A percentile compares a stretch with the other conserved stretches of the same genome.
phyloP scores from a whole-genome alignment of 805 yeast species.

The Cyberlindnera samutprakarnensis region DNA sequence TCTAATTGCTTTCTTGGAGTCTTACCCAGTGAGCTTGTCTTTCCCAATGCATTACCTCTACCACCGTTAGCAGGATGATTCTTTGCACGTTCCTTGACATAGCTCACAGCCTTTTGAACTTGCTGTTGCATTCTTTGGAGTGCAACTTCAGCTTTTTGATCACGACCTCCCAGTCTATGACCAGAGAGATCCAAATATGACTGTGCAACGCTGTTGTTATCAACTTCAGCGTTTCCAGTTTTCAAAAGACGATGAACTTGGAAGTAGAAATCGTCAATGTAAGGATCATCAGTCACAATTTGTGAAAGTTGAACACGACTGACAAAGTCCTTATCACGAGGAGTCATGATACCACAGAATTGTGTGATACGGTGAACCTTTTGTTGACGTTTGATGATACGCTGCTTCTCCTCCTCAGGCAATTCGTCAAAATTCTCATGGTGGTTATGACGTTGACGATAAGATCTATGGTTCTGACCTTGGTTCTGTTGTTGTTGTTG shows the following conservation, averaged over 20 bases:
- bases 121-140: conserved; percentile 97
- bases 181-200: conserved; percentile 90
- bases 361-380: conserved; percentile 69
- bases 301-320: conserved; percentile 92
- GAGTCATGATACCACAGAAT: conserved; percentile 92
- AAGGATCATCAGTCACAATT: conserved; percentile 95
- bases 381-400: conserved; percentile 59
- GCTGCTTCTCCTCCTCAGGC: conserved; percentile 67
- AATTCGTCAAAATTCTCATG: conserved; percentile 30
- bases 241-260: conserved; percentile 82
- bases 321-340: conserved; percentile 92
- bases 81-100: conserved; percentile 83
- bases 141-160: conserved; percentile 81
- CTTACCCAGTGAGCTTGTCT: conserved; percentile 87
- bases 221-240: conserved; percentile 39
- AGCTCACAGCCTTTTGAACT: conserved; percentile 92
- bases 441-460: conserved; percentile 21
- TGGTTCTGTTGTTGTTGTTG: conserved; percentile 15
- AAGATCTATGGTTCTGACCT: conserved; percentile 13
- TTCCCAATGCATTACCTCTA: conserved; percentile 40
- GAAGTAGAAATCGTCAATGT: conserved; percentile 91
- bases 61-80: conserved; percentile 23
- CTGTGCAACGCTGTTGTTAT: conserved; percentile 77
- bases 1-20: conserved; percentile 85
- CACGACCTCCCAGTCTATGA: conserved; percentile 80